Conservation (phyloP, 176 grass and related monocot genomes). For the Dendrocalamus sinicus region DNA sequence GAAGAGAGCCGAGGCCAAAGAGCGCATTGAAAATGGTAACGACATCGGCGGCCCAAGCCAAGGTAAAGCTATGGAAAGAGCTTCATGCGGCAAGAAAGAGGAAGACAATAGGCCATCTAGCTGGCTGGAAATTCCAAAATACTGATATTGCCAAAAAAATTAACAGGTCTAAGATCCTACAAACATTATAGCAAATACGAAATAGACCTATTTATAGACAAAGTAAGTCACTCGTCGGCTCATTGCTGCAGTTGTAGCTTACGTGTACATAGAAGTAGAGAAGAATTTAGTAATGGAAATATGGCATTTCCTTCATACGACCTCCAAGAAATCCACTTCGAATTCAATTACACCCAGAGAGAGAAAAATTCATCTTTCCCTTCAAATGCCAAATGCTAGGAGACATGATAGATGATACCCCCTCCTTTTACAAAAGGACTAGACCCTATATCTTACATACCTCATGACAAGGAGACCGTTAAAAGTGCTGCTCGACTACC, state of each 20-base stretch:
- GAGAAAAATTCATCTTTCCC: neutral
- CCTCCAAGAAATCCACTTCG: neutral
- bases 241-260: neutral
- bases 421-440: neutral
- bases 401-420: neutral
- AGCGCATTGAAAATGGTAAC: no score
- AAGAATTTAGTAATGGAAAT: constrained; percentile 21
- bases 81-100: no score
- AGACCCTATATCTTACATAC: neutral
- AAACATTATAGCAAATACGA: neutral
- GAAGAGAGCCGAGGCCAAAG: no score
- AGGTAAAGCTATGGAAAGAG: no score
- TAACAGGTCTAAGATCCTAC: neutral
- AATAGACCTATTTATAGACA: neutral
- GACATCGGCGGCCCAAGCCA: no score
- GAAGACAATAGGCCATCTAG: no score
- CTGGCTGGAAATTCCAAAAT: neutral
- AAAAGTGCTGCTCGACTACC: neutral
- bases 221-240: neutral
- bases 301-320: neutral
- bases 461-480: neutral
- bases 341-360: neutral
- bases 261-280: neutral
- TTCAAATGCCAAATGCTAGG: neutral
- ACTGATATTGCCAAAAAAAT: neutral